phyloP scores from a whole-genome alignment of 2,329 filamentous ascomycete species.

The Paracoccidioides lutzii region DNA sequence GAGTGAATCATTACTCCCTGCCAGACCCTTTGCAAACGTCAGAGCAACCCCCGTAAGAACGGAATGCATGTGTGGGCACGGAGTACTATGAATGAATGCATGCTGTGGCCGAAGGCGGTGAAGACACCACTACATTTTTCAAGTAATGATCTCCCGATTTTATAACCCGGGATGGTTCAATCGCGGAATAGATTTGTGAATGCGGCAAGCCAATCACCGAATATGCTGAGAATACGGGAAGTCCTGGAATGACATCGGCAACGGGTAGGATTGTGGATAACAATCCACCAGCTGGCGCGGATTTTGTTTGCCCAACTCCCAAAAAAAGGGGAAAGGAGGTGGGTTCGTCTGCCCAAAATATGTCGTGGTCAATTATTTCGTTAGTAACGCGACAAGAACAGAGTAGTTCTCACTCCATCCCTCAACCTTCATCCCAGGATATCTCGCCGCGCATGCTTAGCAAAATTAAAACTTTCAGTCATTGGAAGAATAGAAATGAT shows the following conservation, averaged over 20 bases:
- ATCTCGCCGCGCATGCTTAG: background rate
- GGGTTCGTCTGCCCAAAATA: background rate
- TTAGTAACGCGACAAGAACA: too few species aligned
- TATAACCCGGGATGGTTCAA: background rate
- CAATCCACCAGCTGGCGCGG: background rate
- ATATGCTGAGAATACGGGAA: background rate
- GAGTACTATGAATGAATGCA: background rate
- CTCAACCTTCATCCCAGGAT: background rate
- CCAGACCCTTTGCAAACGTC: background rate
- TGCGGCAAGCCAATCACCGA: background rate
- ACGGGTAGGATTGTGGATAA: background rate
- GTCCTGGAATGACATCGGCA: background rate
- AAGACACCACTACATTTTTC: constrained; percentile 1
- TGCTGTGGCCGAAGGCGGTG: constrained; percentile 1
- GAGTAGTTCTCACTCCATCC: background rate
- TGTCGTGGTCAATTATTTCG: background rate
- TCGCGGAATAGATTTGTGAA: background rate
- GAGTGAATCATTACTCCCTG: background rate
- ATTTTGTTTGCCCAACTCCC: background rate
- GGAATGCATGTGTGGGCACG: background rate
- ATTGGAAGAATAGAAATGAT: background rate
- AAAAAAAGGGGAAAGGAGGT: background rate
- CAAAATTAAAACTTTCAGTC: background rate
- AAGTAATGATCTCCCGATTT: background rate
- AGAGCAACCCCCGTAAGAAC: background rate